phyloP scores from a whole-genome alignment of 495 filamentous ascomycete genomes.

The Trichoderma virens region DNA sequence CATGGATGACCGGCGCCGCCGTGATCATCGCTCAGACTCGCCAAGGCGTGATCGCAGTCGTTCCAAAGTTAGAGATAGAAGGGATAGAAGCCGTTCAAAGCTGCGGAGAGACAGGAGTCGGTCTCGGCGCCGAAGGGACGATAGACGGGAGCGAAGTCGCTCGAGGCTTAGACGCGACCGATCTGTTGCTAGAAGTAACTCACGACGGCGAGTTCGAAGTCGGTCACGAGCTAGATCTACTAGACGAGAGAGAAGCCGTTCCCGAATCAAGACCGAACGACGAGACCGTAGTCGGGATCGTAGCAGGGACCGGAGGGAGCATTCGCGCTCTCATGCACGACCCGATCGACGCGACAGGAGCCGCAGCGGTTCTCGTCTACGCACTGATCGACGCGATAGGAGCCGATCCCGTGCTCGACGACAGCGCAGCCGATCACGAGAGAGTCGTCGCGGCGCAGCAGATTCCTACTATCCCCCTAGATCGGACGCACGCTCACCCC shows the following conservation, averaged over 20 bases:
- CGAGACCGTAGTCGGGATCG: conserved; percentile 20
- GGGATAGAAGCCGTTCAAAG: conserved; percentile 26
- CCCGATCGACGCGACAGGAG: conserved; percentile 19
- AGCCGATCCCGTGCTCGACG: conserved; percentile 18
- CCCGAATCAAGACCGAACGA: conserved; percentile 21
- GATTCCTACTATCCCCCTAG: conserved; percentile 13
- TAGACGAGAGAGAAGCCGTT: conserved; percentile 28
- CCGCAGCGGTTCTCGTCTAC: conserved; percentile 14
- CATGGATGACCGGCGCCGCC: conserved; percentile 14
- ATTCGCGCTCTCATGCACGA: conserved; percentile 19
- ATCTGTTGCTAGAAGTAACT: conserved; percentile 32
- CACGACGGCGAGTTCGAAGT: conserved; percentile 25
- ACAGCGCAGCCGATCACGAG: conserved; percentile 27
- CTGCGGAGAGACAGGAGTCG: conserved; percentile 20
- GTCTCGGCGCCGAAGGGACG: conserved; percentile 15
- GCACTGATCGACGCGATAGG: conserved; percentile 18
- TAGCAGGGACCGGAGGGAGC: conserved; percentile 20
- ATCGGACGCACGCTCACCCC: conserved; percentile 20
- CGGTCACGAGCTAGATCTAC: conserved; percentile 26
- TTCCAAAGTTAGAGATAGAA: conserved; percentile 7
- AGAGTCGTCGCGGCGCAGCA: not conserved
- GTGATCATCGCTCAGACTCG: conserved; percentile 17
- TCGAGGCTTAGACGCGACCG: conserved; percentile 22
- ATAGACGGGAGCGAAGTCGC: conserved; percentile 18
- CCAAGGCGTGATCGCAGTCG: conserved; percentile 16